phyloP scores from a whole-genome alignment of 2,329 filamentous ascomycete genomes.

The Colletotrichum gigasporum region DNA sequence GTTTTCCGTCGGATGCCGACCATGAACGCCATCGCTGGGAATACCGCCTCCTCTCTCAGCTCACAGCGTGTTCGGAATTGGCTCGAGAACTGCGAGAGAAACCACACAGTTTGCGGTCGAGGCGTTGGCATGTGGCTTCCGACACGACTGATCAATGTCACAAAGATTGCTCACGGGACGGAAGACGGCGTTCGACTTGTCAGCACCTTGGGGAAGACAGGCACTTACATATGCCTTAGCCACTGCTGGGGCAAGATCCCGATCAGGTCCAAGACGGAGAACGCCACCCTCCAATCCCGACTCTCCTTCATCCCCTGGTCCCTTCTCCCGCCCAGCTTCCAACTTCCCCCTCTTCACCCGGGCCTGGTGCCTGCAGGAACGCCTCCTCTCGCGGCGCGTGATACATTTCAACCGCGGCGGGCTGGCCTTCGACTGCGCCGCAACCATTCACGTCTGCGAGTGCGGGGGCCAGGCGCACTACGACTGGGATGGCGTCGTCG shows the following conservation, averaged over 20 bases:
- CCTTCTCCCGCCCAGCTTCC: neutral
- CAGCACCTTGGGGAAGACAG: neutral
- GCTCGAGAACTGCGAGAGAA: neutral
- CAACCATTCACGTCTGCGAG: neutral
- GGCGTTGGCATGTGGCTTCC: neutral
- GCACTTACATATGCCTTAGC: slow-evolving; percentile 6
- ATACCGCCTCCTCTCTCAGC: neutral
- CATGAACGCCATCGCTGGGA: neutral
- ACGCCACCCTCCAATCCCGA: neutral
- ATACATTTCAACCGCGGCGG: slow-evolving; percentile 18
- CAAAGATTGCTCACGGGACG: neutral
- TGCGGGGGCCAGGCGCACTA: slow-evolving; percentile 6
- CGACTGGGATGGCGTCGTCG: slow-evolving; percentile 3
- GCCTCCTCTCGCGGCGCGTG: neutral
- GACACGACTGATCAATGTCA: neutral
- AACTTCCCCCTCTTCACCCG: neutral
- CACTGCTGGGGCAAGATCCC: slow-evolving; percentile 3
- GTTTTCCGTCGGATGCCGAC: neutral
- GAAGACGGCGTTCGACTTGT: neutral
- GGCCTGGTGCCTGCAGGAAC: slow-evolving; percentile 17
- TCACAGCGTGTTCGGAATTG: neutral
- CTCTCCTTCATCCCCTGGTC: neutral
- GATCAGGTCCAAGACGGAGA: neutral
- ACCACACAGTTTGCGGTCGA: neutral
- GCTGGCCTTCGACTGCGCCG: slow-evolving; percentile 8